These are phyloP conservation scores for Boletus reticulatus DNA, from an alignment of 768 basidiomycete genomes.

Conservation along the genomic window DNA sequence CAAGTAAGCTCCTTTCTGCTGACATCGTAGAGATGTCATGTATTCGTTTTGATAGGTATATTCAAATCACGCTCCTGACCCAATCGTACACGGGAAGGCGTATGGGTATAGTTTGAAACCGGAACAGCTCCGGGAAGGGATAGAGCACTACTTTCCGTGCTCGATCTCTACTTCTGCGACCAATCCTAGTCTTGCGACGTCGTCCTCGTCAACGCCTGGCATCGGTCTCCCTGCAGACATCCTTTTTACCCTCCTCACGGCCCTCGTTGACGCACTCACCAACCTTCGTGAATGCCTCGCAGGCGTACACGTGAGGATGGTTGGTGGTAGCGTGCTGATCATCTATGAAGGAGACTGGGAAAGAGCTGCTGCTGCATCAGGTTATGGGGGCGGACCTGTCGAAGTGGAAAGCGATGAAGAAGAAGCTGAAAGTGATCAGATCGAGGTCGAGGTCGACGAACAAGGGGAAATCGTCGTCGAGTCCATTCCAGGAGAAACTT, in stretches of 20 bases:
- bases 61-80: slow-evolving; percentile 52
- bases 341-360: slow-evolving; percentile 69
- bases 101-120: slow-evolving; percentile 78
- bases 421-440: slow-evolving; percentile 39
- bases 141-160: slow-evolving; percentile 76
- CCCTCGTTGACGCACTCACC: slow-evolving; percentile 50
- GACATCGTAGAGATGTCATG: neutral
- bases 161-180: slow-evolving; percentile 17
- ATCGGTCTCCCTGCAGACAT: slow-evolving; percentile 54
- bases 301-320: slow-evolving; percentile 69
- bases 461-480: slow-evolving; percentile 21
- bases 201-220: slow-evolving; percentile 9
- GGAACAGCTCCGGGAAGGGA: slow-evolving; percentile 70
- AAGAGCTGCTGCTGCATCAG: slow-evolving; percentile 33
- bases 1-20: slow-evolving; percentile 55
- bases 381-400: slow-evolving; percentile 34
- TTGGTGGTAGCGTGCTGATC: slow-evolving; percentile 78
- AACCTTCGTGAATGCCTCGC: slow-evolving; percentile 51
- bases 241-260: slow-evolving; percentile 57
- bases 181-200: slow-evolving; percentile 1
- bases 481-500: slow-evolving; percentile 7
- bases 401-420: slow-evolving; percentile 33
- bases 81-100: slow-evolving; percentile 62
- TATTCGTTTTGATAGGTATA: slow-evolving; percentile 54
- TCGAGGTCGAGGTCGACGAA: slow-evolving; percentile 36